Base-by-base conservation (phyloP, 306 rosid genomes). In the Senna tora region DNA sequence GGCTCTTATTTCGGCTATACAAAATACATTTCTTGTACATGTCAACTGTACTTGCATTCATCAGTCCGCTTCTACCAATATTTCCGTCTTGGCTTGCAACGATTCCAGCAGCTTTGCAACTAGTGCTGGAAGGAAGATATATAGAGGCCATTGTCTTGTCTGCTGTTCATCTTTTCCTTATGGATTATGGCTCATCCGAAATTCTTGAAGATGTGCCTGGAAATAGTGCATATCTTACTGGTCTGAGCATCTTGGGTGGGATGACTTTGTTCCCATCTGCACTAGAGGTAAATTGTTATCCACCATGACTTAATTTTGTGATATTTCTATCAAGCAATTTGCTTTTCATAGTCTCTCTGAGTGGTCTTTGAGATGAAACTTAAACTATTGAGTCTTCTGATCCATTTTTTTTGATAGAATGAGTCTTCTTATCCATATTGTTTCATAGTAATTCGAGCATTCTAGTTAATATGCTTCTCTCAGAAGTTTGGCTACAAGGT, bases 181-280 rank as follows among this genome's bases (percentile, higher is more conserved):
- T 89, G 93, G 96, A 88, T 64, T 91, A 87, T 20, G 95, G 95
- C 0, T 76, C 87, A 17, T 77, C 96, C 0, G 99, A 87, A 77
- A 94, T 94, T 69, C 97, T 89, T 32, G 95, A 91, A 82, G 91
- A 86, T 45, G 88, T 86, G 63, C 99, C 99, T 0, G 99, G 97
- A 28, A 85, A 89, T 54, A 94, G 99, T 79, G 83, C 89, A 30
- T 94, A 91, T 71, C 99, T 94, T 62, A 85, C 92, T 14, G 99
- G 97, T 6, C 90, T 94, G 9, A 94, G 99, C 87, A 91, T 94
- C 85, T 77, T 94, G 75, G 99, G 99, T 64, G 99, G 99, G 79
- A 82, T 94, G 95, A 88, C 99, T 39, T 84, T 94, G 84, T 94
- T 94, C 75, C 89, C 95, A 36, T 94, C 97, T 7, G 96, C 97